Conservation (phyloP, 768 basidiomycete species). For the Leccinellum luteum region DNA sequence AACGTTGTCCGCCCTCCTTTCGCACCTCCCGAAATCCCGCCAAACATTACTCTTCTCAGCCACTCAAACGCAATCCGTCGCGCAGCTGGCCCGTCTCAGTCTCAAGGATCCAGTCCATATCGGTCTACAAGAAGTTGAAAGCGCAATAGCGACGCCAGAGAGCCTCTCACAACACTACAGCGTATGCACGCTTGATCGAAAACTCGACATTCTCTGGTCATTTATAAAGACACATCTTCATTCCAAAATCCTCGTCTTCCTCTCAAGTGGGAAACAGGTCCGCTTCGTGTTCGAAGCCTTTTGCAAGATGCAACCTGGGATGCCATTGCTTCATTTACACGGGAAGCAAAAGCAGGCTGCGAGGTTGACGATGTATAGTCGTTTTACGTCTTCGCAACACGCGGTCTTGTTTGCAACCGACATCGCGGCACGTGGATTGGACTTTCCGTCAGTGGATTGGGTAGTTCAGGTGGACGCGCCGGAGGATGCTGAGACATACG, state of each 20-base stretch:
- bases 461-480: conserved; percentile 95
- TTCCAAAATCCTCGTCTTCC: conserved; percentile 88
- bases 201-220: conserved; percentile 88
- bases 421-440: conserved; percentile 91
- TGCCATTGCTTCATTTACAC: conserved; percentile 89
- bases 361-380: conserved; percentile 76
- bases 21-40: conserved; percentile 84
- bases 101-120: conserved; percentile 79
- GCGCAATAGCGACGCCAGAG: conserved; percentile 57
- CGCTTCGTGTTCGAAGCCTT: conserved; percentile 96
- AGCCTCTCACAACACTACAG: conserved; percentile 88
- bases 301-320: conserved; percentile 91
- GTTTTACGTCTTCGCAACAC: conserved; percentile 78
- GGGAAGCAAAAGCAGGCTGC: conserved; percentile 97
- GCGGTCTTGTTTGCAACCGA: conserved; percentile 94
- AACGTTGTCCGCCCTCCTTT: conserved; percentile 86
- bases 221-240: conserved; percentile 95
- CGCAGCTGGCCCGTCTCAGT: conserved; percentile 86
- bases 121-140: conserved; percentile 52
- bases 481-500: conserved; percentile 96
- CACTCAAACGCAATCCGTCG: conserved; percentile 88
- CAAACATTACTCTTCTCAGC: conserved; percentile 97
- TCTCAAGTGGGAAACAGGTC: conserved; percentile 95
- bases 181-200: conserved; percentile 77
- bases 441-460: conserved; percentile 97